Evolutionary conservation across 257 asterid species (phyloP).

Genomic region (Salvia hispanica): DNA sequence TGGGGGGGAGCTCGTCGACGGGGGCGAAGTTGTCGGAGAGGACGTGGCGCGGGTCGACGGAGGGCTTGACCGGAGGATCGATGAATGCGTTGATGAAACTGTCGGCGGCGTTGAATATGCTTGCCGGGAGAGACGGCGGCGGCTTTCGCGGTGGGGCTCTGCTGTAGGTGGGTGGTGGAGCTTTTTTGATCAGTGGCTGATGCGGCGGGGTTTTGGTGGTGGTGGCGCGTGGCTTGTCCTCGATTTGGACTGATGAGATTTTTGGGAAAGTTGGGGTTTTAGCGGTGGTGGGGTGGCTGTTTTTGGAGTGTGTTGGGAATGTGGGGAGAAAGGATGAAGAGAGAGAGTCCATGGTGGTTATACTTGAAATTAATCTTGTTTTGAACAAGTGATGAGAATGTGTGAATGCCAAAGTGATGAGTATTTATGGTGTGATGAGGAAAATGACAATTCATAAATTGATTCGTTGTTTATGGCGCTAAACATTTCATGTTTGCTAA

Average conservation of each 20-base stretch:
- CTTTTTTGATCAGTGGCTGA: neutral
- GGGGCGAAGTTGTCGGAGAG: slow-evolving; percentile 6
- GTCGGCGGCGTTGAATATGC: no score
- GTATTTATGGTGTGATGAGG: neutral
- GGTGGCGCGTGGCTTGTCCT: slow-evolving; percentile 6
- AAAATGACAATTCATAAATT: neutral
- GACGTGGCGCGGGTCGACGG: neutral
- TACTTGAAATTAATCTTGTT: neutral
- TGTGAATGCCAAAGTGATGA: neutral
- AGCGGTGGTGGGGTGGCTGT: neutral
- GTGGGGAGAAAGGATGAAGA: slow-evolving; percentile 5
- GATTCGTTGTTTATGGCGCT: neutral
- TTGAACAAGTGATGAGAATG: neutral
- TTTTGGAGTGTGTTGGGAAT: neutral
- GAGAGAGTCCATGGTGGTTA: neutral
- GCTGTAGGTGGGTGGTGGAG: neutral
- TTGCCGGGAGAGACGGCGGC: no score
- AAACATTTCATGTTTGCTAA: neutral
- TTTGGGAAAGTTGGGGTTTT: neutral
- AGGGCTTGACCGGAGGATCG: neutral
- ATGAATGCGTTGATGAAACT: neutral
- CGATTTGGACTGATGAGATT: neutral
- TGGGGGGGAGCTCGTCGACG: slow-evolving; percentile 14
- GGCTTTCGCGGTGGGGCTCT: neutral
- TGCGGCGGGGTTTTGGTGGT: neutral